These are phyloP conservation scores for Diospyros kaki DNA, from an alignment of 148 eudicot genomes.

Conservation along the genomic window DNA sequence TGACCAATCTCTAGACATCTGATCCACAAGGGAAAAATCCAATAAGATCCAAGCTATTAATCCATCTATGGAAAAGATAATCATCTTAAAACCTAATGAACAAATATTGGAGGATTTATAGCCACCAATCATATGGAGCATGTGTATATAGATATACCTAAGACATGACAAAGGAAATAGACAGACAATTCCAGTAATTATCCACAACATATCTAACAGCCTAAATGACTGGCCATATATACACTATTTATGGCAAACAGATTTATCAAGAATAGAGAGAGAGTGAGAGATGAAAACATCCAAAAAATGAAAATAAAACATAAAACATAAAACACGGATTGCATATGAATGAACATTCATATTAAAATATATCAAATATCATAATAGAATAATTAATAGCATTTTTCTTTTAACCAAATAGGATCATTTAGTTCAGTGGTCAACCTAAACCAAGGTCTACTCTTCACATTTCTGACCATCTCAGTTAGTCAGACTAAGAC, in stretches of 20 bases:
- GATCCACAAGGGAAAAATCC: not conserved
- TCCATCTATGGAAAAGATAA: no score
- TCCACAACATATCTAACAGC: not conserved
- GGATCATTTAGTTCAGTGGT: not conserved
- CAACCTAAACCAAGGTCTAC: not conserved
- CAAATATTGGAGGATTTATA: no score
- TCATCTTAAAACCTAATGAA: no score
- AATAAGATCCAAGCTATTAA: not conserved
- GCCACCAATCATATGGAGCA: no score
- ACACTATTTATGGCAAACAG: no score
- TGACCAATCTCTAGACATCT: not conserved
- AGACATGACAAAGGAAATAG: not conserved
- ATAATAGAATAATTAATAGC: no score
- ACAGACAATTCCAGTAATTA: not conserved
- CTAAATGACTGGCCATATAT: not conserved
- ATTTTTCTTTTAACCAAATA: conserved; percentile 4
- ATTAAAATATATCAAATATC: not conserved
- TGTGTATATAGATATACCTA: not conserved
- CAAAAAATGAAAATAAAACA: not conserved
- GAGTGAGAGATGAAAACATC: not conserved
- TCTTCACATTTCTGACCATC: not conserved
- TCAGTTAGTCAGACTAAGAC: not conserved
- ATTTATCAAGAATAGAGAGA: not conserved
- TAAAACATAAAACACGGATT: not conserved
- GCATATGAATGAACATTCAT: not conserved